Conservation (phyloP, 2,329 filamentous ascomycete species). For the Colletotrichum sp. region DNA sequence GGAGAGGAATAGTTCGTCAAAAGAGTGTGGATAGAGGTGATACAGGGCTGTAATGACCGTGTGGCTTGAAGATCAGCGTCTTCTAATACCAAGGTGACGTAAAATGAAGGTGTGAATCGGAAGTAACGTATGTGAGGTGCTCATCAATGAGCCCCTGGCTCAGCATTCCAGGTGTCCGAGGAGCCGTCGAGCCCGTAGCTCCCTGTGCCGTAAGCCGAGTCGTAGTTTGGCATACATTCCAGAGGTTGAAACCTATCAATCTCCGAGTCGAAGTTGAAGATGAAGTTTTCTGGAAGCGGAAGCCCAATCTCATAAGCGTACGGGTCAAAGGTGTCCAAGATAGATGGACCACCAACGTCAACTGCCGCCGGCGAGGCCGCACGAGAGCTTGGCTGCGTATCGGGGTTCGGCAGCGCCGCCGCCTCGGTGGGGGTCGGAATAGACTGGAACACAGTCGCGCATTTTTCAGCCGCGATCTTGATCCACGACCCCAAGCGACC, state of each 20-base stretch:
- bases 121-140: background rate
- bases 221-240: background rate
- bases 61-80: background rate
- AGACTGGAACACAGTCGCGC: background rate
- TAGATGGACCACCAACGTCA: background rate
- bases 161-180: background rate
- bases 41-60: fast-evolving
- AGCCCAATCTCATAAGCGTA: background rate
- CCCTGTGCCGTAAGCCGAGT: background rate
- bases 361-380: background rate
- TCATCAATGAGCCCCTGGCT: background rate
- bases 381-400: background rate
- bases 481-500: background rate
- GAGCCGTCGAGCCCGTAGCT: background rate
- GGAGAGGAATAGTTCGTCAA: background rate
- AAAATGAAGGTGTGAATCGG: background rate
- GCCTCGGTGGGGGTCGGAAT: background rate
- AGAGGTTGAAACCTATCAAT: background rate
- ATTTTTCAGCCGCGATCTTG: background rate
- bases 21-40: background rate
- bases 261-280: background rate
- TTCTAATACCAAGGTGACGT: fast-evolving
- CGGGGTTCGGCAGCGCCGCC: background rate
- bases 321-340: background rate
- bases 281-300: background rate